Conservation (phyloP, 2,329 filamentous ascomycete genomes). For the Trichoderma koningii region DNA sequence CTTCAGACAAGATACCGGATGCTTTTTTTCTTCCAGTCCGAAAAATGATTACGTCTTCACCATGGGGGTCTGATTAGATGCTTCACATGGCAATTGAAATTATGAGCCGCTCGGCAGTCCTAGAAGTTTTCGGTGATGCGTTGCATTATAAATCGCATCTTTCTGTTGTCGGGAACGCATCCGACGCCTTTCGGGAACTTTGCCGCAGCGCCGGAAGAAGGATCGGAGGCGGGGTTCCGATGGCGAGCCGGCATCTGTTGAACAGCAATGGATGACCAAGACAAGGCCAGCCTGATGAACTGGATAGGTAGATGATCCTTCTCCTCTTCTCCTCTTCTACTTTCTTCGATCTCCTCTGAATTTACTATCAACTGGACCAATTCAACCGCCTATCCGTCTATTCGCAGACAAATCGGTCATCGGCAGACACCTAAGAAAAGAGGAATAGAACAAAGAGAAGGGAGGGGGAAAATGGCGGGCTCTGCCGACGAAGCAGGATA, state of each 20-base stretch:
- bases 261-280: too few species aligned
- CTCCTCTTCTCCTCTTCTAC: too few species aligned
- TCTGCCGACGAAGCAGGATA: constrained; percentile 34
- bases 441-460: not conserved
- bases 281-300: too few species aligned
- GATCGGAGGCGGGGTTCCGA: not conserved
- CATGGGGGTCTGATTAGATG: not conserved
- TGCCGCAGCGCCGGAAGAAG: constrained; percentile 4
- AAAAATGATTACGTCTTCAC: not conserved
- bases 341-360: too few species aligned
- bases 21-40: not conserved
- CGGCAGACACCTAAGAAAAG: too few species aligned
- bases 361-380: too few species aligned
- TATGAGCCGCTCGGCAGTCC: not conserved
- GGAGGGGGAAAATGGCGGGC: constrained; percentile 28
- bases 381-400: too few species aligned
- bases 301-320: too few species aligned
- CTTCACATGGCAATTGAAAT: not conserved
- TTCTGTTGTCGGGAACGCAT: not conserved
- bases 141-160: not conserved
- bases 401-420: too few species aligned
- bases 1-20: not conserved
- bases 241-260: not conserved
- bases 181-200: constrained; percentile 6
- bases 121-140: not conserved